A percentile compares a stretch with the other conserved stretches of the same genome.
These are phyloP conservation scores for Leishmania arabica DNA, from an alignment of 208 protist species.

Conservation along the genomic window DNA sequence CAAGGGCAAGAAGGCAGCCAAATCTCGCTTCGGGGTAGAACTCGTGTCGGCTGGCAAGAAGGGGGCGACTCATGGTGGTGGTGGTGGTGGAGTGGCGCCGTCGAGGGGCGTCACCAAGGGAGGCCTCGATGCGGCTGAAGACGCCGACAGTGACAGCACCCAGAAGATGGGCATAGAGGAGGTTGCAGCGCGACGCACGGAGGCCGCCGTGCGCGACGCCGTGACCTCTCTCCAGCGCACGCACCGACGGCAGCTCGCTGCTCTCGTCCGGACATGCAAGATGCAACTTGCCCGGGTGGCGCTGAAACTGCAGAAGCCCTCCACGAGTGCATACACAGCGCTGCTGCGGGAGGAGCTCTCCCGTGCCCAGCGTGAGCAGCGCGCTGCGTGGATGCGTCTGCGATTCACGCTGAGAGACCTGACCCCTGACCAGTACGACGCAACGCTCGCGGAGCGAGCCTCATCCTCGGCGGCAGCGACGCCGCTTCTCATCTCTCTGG, in stretches of 20 bases:
- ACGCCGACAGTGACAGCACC: neutral
- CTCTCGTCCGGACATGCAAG: slow-evolving; percentile 18
- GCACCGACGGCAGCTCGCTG: slow-evolving; percentile 17
- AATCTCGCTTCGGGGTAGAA: neutral
- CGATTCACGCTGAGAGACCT: slow-evolving; percentile 38
- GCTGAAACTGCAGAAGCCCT: slow-evolving; percentile 46
- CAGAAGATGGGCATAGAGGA: neutral
- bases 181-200: slow-evolving; percentile 7
- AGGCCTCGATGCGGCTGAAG: neutral
- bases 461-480: neutral
- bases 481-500: neutral
- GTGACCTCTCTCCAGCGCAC: slow-evolving; percentile 12
- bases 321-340: slow-evolving; percentile 38
- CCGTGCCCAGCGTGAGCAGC: slow-evolving; percentile 28
- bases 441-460: neutral
- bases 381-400: slow-evolving; percentile 35
- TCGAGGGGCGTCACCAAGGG: neutral
- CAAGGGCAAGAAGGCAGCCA: slow-evolving; percentile 2
- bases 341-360: slow-evolving; percentile 41
- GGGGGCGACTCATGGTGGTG: neutral
- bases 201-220: slow-evolving; percentile 16
- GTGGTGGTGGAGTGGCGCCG: neutral
- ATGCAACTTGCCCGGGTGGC: slow-evolving; percentile 36
- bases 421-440: slow-evolving; percentile 30
- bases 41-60: neutral